Evolutionary conservation across 2,329 filamentous ascomycete species (phyloP).

Genomic region (Thielaviopsis ethacetica): DNA sequence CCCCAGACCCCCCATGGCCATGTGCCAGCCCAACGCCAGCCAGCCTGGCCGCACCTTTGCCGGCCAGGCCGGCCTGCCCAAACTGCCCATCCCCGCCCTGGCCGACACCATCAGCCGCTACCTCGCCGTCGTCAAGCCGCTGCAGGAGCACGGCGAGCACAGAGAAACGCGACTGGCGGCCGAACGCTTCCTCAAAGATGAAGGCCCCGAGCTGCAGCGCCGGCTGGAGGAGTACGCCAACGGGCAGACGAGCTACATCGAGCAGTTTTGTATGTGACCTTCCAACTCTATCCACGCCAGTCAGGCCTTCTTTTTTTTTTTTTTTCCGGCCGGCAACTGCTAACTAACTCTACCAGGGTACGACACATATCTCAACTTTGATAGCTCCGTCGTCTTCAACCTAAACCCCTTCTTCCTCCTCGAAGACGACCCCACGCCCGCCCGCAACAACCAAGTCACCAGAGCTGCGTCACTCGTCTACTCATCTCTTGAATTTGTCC

Average conservation of each 20-base stretch:
- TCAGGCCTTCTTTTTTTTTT: no score
- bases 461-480: conserved; percentile 81
- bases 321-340: neutral
- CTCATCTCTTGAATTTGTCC: conserved; percentile 80
- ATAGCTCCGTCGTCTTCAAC: conserved; percentile 94
- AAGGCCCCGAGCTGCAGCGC: conserved; percentile 75
- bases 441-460: conserved; percentile 90
- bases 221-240: conserved; percentile 80
- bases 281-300: neutral
- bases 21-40: conserved; percentile 33
- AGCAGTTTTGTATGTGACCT: conserved; percentile 75
- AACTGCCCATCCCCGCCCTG: conserved; percentile 82
- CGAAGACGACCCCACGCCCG: conserved; percentile 92
- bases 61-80: conserved; percentile 73
- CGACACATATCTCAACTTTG: conserved; percentile 94
- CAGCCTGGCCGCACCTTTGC: conserved; percentile 74
- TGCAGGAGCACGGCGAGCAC: conserved; percentile 70
- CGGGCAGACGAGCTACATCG: conserved; percentile 89
- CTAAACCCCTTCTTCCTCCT: conserved; percentile 95
- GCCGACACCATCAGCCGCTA: conserved; percentile 66
- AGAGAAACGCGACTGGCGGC: conserved; percentile 67
- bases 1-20: conserved; percentile 28
- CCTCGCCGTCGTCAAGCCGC: conserved; percentile 57
- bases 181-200: conserved; percentile 62
- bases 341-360: conserved; percentile 49